Evolutionary conservation across 1,284 basidiomycete species (phyloP), one percentile per base, ranked within the genome.

Genomic region (Sanghuangporus sanghuang): DNA sequence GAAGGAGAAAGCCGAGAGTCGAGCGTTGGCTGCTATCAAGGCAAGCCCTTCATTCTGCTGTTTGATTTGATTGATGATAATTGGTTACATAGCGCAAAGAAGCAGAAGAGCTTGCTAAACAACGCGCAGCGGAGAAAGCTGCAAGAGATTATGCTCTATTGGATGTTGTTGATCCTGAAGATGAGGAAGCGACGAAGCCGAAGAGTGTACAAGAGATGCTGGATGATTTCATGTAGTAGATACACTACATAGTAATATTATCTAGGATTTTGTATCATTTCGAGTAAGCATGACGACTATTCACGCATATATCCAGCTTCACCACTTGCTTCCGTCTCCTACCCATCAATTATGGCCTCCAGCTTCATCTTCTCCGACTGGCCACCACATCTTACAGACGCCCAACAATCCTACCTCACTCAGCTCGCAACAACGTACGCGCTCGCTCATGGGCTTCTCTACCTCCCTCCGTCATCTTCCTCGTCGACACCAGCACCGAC

Each of bases 371-470:
- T 62, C 32, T 6, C 64, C 38, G 32, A 23, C 40, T 63, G 64
- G 64, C 64, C 60, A n/a, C 64, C 64, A 23, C n/a, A 44, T 7
- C 32, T 59, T 27, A 46, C 55, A 16, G 48, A 62, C 7, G 49
- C 32, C 2, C 64, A 65, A 39, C 60, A 46, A 7, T 8, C 46
- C 11, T 7, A 65, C 14, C 79, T 96, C 57, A 82, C 86, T 0
- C 72, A 82, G 18, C 78, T 85, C 48, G 90, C 95, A 0, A 87
- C 92, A 1, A 91, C 92, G 2, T 95, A 92, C 71, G 92, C 95
- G 1, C 81, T 98, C 62, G 83, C 91, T 2, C 89, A 93, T 73
- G 93, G 93, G 8, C 81, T 97, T 50, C 82, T 92, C 23, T 94
- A 94, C 73, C 86, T 95, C 16, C 92, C 92, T 5, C 40, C 39